phyloP scores from a whole-genome alignment of 306 rosid genomes.

The Malus sylvestris region DNA sequence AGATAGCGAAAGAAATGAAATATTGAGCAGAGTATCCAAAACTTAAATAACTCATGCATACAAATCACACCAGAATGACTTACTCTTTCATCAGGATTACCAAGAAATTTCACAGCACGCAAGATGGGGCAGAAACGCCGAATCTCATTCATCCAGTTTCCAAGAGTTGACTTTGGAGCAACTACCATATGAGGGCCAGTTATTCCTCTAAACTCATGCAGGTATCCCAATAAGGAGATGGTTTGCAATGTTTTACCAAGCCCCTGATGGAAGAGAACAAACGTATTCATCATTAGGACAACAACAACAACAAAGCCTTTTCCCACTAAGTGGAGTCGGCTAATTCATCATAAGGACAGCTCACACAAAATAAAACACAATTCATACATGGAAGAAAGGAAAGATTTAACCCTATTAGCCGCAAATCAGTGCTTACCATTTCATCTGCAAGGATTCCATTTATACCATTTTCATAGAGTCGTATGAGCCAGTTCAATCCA shows the following conservation, averaged over 20 bases:
- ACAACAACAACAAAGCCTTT: too few species aligned
- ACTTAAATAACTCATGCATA: not conserved
- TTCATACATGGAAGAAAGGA: not conserved
- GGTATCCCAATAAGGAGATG: conserved; percentile 85
- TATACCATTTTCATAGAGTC: conserved; percentile 92
- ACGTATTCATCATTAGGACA: not conserved
- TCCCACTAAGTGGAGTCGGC: too few species aligned
- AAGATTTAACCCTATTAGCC: not conserved
- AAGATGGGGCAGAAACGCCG: conserved; percentile 83
- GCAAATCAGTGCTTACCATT: conserved; percentile 51
- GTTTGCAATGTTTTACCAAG: conserved; percentile 98
- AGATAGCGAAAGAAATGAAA: conserved; percentile 8
- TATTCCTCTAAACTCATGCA: conserved; percentile 91
- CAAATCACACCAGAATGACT: conserved; percentile 15
- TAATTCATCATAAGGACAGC: not conserved
- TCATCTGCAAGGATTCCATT: conserved; percentile 99
- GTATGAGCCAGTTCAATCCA: conserved; percentile 92
- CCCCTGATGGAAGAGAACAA: conserved; percentile 45
- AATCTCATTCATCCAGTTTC: conserved; percentile 99
- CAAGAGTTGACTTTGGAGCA: conserved; percentile 98
- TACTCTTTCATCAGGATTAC: conserved; percentile 95
- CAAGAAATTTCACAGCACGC: conserved; percentile 89
- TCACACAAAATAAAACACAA: not conserved
- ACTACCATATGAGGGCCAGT: conserved; percentile 98
- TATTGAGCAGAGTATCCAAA: not conserved